Evolutionary conservation across 2,329 filamentous ascomycete genomes (phyloP).

Genomic region (Elsinoe fawcettii): DNA sequence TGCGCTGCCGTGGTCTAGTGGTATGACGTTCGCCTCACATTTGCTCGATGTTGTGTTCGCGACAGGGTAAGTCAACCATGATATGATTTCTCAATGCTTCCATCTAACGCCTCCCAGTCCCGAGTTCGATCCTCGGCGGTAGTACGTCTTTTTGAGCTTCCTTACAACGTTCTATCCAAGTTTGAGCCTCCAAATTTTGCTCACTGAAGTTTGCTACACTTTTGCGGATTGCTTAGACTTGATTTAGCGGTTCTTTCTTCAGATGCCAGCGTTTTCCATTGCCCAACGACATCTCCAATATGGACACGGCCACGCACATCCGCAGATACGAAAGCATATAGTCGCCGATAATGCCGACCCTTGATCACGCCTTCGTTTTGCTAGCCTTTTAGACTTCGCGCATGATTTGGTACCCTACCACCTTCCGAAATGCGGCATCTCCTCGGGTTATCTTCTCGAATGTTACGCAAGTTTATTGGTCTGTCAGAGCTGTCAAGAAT

Average conservation of each 20-base stretch:
- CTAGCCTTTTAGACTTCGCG: not conserved
- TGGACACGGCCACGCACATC: not conserved
- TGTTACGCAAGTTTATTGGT: not conserved
- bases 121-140: constrained; percentile 25
- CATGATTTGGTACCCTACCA: not conserved
- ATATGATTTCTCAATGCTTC: no score
- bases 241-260: no score
- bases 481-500: not conserved
- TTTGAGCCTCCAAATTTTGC: no score
- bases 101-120: constrained; percentile 14
- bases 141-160: constrained; percentile 8
- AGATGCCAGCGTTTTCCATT: no score
- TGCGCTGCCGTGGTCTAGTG: constrained; percentile 23
- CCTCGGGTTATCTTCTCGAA: not conserved
- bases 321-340: not conserved
- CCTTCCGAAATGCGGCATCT: not conserved
- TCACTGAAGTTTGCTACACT: no score
- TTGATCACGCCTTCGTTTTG: constrained; percentile 4
- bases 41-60: constrained; percentile 12
- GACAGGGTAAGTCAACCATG: constrained; percentile 18
- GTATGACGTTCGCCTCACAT: constrained; percentile 27
- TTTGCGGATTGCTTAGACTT: no score
- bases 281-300: no score
- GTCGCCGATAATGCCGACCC: not conserved
- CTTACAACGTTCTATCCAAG: no score